These are phyloP conservation scores for Hyaloscypha finlandica DNA, from an alignment of 495 filamentous ascomycete species.

Conservation along the genomic window DNA sequence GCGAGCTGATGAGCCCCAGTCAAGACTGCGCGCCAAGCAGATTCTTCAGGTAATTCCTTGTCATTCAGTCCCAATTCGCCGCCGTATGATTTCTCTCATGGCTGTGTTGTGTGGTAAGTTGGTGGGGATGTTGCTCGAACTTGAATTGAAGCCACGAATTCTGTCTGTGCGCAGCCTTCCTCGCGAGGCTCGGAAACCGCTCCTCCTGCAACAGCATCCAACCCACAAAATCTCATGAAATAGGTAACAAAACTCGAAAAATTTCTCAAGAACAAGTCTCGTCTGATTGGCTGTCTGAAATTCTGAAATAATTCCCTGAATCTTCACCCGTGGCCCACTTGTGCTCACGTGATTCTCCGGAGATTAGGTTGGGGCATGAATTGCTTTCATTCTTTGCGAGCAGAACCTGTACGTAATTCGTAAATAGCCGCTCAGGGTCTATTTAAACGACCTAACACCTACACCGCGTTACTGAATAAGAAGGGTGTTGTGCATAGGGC, in stretches of 20 bases:
- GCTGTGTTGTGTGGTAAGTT: not conserved
- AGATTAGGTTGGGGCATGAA: too few species aligned
- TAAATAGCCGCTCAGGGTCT: too few species aligned
- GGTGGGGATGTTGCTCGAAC: not conserved
- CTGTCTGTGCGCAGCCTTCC: constrained; percentile 8
- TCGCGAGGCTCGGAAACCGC: not conserved
- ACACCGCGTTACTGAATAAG: too few species aligned
- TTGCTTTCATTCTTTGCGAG: too few species aligned
- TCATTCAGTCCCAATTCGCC: not conserved
- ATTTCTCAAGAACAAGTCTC: too few species aligned
- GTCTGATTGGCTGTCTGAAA: too few species aligned
- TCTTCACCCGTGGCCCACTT: too few species aligned
- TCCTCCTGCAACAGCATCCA: not conserved
- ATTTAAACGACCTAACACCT: too few species aligned
- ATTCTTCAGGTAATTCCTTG: not conserved
- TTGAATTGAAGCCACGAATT: constrained; percentile 3
- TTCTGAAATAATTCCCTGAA: too few species aligned
- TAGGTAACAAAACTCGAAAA: not conserved
- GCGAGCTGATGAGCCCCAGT: not conserved
- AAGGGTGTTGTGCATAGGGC: too few species aligned
- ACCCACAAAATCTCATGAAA: not conserved
- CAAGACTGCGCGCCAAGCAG: not conserved
- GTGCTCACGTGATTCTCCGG: too few species aligned
- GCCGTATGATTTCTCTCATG: not conserved
- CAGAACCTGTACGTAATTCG: too few species aligned